phyloP scores from a whole-genome alignment of 2,329 filamentous ascomycete genomes.

The Septoria petroselini region DNA sequence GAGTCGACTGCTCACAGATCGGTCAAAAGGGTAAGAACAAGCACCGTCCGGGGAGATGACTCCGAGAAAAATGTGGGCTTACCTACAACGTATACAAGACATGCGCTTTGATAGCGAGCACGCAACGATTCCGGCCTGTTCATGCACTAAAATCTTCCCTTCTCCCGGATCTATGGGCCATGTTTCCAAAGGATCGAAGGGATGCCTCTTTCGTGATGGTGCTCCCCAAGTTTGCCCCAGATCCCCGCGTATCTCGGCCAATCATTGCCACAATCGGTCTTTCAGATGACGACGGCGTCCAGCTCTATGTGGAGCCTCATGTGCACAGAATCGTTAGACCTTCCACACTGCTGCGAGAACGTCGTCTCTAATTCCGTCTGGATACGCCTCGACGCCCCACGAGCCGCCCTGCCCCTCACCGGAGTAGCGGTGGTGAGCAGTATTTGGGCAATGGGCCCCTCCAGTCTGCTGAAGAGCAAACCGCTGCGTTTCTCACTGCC shows the following conservation, averaged over 20 bases:
- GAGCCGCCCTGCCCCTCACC: conserved; percentile 8
- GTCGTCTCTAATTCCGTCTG: conserved; percentile 3
- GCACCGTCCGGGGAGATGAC: no score
- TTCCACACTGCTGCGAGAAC: conserved; percentile 10
- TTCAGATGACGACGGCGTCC: not conserved
- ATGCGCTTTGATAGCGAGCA: no score
- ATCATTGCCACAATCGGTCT: conserved; percentile 2
- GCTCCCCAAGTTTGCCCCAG: conserved; percentile 4
- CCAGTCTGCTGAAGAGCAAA: not conserved
- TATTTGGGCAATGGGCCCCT: conserved; percentile 15
- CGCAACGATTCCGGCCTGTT: no score
- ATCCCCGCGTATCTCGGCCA: conserved; percentile 8
- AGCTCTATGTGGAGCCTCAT: conserved; percentile 13
- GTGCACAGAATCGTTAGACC: conserved; percentile 12
- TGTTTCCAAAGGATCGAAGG: not conserved
- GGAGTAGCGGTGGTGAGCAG: conserved; percentile 7
- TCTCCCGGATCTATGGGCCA: no score
- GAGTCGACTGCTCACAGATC: no score
- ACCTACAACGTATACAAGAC: no score
- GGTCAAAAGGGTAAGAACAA: no score
- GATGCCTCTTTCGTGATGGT: not conserved
- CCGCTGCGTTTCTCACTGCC: conserved; percentile 2
- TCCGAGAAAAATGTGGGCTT: no score
- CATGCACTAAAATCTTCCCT: no score
- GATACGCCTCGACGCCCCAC: conserved; percentile 13